These are phyloP conservation scores for Quercus dentata DNA, from an alignment of 306 rosid species.

Conservation along the genomic window DNA sequence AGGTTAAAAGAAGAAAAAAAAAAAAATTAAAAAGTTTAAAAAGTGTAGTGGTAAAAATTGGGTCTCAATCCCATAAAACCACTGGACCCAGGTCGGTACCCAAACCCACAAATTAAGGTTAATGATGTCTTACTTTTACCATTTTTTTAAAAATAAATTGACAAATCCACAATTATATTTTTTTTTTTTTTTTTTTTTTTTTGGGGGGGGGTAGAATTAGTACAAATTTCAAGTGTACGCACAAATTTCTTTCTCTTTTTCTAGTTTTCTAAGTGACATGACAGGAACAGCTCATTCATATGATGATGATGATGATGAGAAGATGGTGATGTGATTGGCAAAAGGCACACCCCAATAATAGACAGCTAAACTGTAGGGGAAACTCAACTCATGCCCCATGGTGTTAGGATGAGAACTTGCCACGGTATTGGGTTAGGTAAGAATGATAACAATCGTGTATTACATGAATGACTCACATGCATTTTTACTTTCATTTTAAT, in stretches of 20 bases:
- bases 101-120: neutral
- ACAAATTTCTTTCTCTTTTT: neutral
- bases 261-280: conserved; percentile 36
- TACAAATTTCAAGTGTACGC: neutral
- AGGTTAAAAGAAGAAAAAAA: too few relatives aligned
- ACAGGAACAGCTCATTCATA: conserved; percentile 80
- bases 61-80: too few relatives aligned
- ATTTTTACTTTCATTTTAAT: neutral
- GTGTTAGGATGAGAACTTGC: conserved; percentile 25
- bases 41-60: too few relatives aligned
- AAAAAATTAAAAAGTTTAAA: too few relatives aligned
- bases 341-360: conserved; percentile 49
- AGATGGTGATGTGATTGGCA: conserved; percentile 63
- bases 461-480: neutral
- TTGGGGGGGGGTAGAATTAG: neutral
- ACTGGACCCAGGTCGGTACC: too few relatives aligned
- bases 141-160: neutral
- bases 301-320: conserved; percentile 24
- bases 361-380: conserved; percentile 28
- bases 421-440: conserved; percentile 11
- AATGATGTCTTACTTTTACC: neutral
- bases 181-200: too few relatives aligned
- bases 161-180: neutral
- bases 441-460: neutral
- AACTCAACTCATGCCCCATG: conserved; percentile 7